A percentile compares a stretch with the other conserved stretches of the same genome.
phyloP scores from a whole-genome alignment of 495 filamentous ascomycete species.

The Ramalina peruviana region DNA sequence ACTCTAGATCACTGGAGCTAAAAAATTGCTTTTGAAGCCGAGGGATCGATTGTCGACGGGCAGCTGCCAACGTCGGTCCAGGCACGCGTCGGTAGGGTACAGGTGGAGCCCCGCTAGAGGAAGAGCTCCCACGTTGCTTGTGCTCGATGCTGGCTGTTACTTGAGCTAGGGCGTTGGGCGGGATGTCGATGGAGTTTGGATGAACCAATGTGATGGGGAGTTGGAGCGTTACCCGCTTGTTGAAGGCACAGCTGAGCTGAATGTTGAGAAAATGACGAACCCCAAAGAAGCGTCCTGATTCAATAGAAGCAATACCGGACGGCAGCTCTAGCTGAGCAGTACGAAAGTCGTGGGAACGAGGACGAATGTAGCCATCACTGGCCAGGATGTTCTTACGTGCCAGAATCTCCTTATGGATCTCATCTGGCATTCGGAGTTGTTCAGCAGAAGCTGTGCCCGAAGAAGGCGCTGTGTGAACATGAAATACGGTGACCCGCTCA shows the following conservation, averaged over 20 bases:
- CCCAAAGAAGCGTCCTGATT: conserved; percentile 34
- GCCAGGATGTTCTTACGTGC: conserved; percentile 25
- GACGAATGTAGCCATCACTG: conserved; percentile 31
- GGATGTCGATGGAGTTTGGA: conserved; percentile 47
- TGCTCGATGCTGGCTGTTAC: conserved; percentile 42
- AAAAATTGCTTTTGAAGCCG: conserved; percentile 6
- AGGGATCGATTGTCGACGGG: conserved; percentile 12
- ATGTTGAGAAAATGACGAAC: conserved; percentile 41
- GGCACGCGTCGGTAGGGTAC: conserved; percentile 12
- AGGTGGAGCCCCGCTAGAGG: conserved; percentile 2
- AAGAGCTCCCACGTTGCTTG: conserved; percentile 19
- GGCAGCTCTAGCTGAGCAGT: conserved; percentile 40
- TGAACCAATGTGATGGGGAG: conserved; percentile 41
- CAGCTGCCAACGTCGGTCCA: conserved; percentile 16
- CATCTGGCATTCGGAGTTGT: conserved; percentile 36
- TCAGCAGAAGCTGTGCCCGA: conserved; percentile 32
- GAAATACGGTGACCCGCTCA: conserved; percentile 17
- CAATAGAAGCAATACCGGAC: conserved; percentile 33
- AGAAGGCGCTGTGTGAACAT: conserved; percentile 29
- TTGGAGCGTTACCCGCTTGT: conserved; percentile 36
- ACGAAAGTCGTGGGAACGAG: conserved; percentile 31
- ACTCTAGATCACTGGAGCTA: conserved; percentile 7
- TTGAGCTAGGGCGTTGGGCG: conserved; percentile 42
- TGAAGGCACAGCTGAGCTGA: conserved; percentile 26
- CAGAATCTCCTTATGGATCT: conserved; percentile 30